These are phyloP conservation scores for Paramyrothecium roridum DNA, from an alignment of 2,329 filamentous ascomycete genomes.

Conservation along the genomic window DNA sequence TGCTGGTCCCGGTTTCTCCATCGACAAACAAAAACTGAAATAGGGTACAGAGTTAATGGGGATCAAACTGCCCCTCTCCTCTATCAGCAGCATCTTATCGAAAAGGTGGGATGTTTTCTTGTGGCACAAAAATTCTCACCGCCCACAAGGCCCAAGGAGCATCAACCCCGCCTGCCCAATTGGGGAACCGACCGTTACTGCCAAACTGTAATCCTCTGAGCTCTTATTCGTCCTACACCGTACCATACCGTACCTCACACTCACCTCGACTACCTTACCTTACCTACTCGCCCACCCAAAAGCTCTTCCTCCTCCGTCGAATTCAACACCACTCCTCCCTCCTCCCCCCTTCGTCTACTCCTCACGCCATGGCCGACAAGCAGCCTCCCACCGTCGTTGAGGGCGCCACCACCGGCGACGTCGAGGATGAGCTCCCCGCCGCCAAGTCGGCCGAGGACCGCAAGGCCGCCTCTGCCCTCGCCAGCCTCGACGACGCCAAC, in stretches of 20 bases:
- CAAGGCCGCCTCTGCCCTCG: slow-evolving; percentile 72
- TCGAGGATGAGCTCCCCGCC: slow-evolving; percentile 52
- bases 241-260: no score
- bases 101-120: background rate
- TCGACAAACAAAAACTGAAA: no score
- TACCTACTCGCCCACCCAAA: background rate
- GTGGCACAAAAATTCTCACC: background rate
- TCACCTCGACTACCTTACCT: background rate
- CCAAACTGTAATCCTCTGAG: background rate
- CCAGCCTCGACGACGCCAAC: slow-evolving; percentile 59
- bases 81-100: no score
- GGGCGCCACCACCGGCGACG: slow-evolving; percentile 56
- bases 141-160: background rate
- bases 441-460: slow-evolving; percentile 72
- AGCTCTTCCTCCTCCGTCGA: background rate
- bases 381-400: slow-evolving; percentile 57
- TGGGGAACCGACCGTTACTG: background rate
- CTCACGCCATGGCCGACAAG: slow-evolving; percentile 53
- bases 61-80: background rate
- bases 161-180: background rate
- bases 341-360: slow-evolving; percentile 2
- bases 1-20: no score
- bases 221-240: background rate
- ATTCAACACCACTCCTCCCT: no score
- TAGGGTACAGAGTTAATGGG: no score